Conservation (phyloP, 768 basidiomycete species). For the Pisolithus orientalis region DNA sequence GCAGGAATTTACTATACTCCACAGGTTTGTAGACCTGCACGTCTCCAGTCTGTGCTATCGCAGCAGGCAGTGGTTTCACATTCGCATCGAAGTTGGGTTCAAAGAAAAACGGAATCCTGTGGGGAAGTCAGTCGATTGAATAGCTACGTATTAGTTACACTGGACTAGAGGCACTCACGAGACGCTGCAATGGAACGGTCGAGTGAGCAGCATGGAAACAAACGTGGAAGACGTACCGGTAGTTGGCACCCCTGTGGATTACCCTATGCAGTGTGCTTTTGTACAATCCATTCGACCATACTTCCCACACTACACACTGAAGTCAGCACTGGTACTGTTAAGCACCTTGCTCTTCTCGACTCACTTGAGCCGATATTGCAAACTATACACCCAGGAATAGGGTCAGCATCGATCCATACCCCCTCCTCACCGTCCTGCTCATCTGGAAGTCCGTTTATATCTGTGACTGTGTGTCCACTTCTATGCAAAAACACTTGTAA, state of each 20-base stretch:
- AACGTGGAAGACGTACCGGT: constrained; percentile 32
- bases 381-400: constrained; percentile 75
- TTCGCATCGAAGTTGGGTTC: constrained; percentile 81
- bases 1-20: constrained; percentile 75
- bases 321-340: constrained; percentile 1
- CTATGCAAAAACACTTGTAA: constrained; percentile 72
- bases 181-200: constrained; percentile 37
- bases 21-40: constrained; percentile 39
- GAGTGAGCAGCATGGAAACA: constrained; percentile 4
- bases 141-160: not conserved
- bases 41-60: constrained; percentile 17
- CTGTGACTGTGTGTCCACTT: constrained; percentile 27
- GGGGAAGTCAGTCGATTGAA: constrained; percentile 4
- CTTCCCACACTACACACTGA: constrained; percentile 73
- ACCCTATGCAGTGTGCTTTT: constrained; percentile 87
- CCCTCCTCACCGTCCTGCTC: constrained; percentile 56
- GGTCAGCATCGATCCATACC: constrained; percentile 80
- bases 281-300: constrained; percentile 86
- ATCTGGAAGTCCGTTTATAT: constrained; percentile 33
- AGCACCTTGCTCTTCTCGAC: constrained; percentile 16
- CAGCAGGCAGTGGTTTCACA: constrained; percentile 60
- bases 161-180: constrained; percentile 46
- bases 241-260: constrained; percentile 68
- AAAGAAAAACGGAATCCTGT: constrained; percentile 87
- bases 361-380: constrained; percentile 91